Conservation (phyloP, 192 early-diverging fungal species). For the Physocladia obscura region DNA sequence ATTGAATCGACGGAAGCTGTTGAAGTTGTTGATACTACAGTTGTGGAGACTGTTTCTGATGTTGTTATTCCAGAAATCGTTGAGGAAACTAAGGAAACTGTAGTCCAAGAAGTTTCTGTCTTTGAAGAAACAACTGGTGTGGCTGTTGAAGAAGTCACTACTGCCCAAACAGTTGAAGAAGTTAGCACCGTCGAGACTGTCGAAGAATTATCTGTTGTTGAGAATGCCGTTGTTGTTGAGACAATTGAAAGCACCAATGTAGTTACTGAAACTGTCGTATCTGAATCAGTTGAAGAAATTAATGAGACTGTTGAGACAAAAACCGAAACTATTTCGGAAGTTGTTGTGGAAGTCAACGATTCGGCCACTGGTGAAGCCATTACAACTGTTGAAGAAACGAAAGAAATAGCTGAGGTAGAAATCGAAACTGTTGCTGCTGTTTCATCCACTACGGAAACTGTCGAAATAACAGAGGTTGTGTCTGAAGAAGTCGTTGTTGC, state of each 20-base stretch:
- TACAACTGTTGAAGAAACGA: not conserved
- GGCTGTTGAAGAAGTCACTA: not conserved
- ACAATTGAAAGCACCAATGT: not conserved
- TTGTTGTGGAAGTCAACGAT: not conserved
- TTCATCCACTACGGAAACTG: not conserved
- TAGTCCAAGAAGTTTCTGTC: not conserved
- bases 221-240: not conserved
- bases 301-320: not conserved
- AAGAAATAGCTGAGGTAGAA: slow-evolving; percentile 9
- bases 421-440: slow-evolving; percentile 10
- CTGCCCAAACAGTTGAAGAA: not conserved
- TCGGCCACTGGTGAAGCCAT: not conserved
- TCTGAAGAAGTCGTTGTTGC: not conserved
- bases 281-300: not conserved
- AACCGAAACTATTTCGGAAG: not conserved
- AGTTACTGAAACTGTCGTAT: not conserved
- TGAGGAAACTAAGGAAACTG: not conserved
- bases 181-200: not conserved
- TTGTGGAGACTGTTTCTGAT: not conserved
- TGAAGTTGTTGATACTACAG: not conserved
- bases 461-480: not conserved
- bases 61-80: not conserved
- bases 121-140: not conserved
- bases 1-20: not conserved
- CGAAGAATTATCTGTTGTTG: too few species aligned